phyloP scores from a whole-genome alignment of 2,329 filamentous ascomycete species.

The Monosporascus sp. region DNA sequence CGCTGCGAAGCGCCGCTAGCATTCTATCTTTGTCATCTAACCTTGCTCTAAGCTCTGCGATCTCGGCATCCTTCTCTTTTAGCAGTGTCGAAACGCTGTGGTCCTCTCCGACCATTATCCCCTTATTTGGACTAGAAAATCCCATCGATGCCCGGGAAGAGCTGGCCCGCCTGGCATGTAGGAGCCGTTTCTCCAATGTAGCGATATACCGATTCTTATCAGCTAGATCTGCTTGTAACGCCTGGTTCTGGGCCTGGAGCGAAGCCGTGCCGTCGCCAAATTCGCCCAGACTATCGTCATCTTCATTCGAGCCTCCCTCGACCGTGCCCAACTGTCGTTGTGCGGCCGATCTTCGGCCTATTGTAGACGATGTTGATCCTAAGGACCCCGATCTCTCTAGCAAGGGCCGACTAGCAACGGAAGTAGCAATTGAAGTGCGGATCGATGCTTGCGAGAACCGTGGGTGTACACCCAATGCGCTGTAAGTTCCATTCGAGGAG shows the following conservation, averaged over 20 bases:
- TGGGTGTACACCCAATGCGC: slow-evolving; percentile 58
- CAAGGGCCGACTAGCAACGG: slow-evolving; percentile 43
- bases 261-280: slow-evolving; percentile 83
- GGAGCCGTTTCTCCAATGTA: slow-evolving; percentile 83
- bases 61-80: slow-evolving; percentile 87
- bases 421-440: slow-evolving; percentile 66
- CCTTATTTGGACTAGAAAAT: slow-evolving; percentile 54
- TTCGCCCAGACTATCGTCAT: slow-evolving; percentile 70
- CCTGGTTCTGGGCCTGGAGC: slow-evolving; percentile 75
- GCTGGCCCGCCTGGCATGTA: slow-evolving; percentile 86
- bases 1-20: slow-evolving; percentile 78
- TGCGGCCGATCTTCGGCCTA: slow-evolving; percentile 47
- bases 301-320: slow-evolving; percentile 42
- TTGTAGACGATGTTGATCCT: slow-evolving; percentile 56
- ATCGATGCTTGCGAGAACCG: slow-evolving; percentile 59
- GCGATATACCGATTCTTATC: slow-evolving; percentile 97
- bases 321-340: slow-evolving; percentile 39
- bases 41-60: slow-evolving; percentile 80
- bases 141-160: slow-evolving; percentile 80
- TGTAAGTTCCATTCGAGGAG: slow-evolving; percentile 59
- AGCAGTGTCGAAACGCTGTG: slow-evolving; percentile 67
- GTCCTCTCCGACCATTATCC: slow-evolving; percentile 70
- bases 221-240: slow-evolving; percentile 89
- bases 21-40: slow-evolving; percentile 95
- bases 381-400: slow-evolving; percentile 63